Percentiles rank a stretch among this genome's conserved stretches.
Evolutionary conservation across 2,329 filamentous ascomycete genomes (phyloP).

Genomic region (Stromatinia cepivora): DNA sequence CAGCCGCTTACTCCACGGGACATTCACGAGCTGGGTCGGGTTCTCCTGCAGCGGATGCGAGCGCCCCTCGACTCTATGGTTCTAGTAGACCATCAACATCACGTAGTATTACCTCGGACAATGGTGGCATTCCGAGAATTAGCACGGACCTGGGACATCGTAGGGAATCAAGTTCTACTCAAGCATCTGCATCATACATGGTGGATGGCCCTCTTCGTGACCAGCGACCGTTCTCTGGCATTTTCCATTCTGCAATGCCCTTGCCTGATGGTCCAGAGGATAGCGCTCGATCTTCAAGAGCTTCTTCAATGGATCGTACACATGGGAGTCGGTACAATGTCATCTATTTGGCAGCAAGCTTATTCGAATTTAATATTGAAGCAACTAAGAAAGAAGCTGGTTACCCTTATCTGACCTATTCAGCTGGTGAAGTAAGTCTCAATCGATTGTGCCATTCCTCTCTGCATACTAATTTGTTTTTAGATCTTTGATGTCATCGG

Average conservation of each 20-base stretch:
- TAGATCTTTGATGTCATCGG: conserved; percentile 88
- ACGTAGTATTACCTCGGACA: conserved; percentile 57
- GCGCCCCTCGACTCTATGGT: conserved; percentile 34
- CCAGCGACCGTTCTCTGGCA: conserved; percentile 62
- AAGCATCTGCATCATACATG: conserved; percentile 50
- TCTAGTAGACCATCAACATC: conserved; percentile 56
- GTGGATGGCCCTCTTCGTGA: conserved; percentile 36
- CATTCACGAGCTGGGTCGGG: conserved; percentile 59
- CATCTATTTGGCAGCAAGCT: conserved; percentile 85
- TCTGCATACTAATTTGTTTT: conserved; percentile 18
- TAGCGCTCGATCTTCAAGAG: conserved; percentile 55
- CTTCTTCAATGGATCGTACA: conserved; percentile 59
- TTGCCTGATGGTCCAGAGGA: conserved; percentile 66
- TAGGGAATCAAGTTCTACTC: conserved; percentile 57
- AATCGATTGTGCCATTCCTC: not conserved
- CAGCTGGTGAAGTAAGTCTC: conserved; percentile 75
- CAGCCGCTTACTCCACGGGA: conserved; percentile 49
- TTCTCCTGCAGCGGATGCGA: conserved; percentile 58
- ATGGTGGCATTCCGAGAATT: conserved; percentile 47
- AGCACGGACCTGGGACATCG: conserved; percentile 53
- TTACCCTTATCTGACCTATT: conserved; percentile 94
- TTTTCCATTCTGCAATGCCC: conserved; percentile 87
- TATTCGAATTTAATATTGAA: conserved; percentile 97
- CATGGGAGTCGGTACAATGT: conserved; percentile 64
- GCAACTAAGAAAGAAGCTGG: conserved; percentile 88